Conservation (phyloP, 805 yeast genomes). For the Lachancea kluyveri region DNA sequence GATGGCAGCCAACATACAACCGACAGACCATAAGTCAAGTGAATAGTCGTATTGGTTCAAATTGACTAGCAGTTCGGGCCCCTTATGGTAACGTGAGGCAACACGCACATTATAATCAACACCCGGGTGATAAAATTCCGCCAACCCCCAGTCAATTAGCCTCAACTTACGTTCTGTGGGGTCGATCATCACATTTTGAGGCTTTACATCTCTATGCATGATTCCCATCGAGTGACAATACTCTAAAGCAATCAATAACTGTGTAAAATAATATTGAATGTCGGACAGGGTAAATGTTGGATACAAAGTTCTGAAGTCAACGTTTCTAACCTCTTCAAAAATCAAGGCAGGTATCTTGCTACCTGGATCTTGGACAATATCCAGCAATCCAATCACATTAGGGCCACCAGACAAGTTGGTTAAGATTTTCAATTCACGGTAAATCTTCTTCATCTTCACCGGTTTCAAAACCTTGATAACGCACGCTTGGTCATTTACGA, state of each 20-base stretch:
- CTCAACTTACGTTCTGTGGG: constrained; percentile 56
- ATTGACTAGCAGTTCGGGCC: constrained; percentile 84
- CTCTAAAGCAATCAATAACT: constrained; percentile 76
- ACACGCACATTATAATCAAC: constrained; percentile 88
- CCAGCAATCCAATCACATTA: constrained; percentile 66
- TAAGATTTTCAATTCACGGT: constrained; percentile 81
- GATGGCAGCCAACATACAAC: constrained; percentile 87
- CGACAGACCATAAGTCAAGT: constrained; percentile 84
- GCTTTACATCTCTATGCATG: constrained; percentile 91
- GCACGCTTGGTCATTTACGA: constrained; percentile 53
- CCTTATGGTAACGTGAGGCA: constrained; percentile 87
- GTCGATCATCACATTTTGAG: constrained; percentile 91
- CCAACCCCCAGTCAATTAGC: constrained; percentile 91
- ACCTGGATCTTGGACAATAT: constrained; percentile 82
- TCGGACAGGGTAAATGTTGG: constrained; percentile 73
- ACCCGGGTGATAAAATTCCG: constrained; percentile 87
- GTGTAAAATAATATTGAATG: constrained; percentile 77
- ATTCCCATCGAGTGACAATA: constrained; percentile 91
- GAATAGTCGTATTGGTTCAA: constrained; percentile 82
- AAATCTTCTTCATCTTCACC: constrained; percentile 86
- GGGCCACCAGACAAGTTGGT: constrained; percentile 83
- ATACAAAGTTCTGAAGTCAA: constrained; percentile 80
- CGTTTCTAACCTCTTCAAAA: constrained; percentile 77
- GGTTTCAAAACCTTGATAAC: constrained; percentile 92
- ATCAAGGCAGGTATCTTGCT: constrained; percentile 84